phyloP scores from a whole-genome alignment of 2,329 filamentous ascomycete genomes.

The Allantophomopsis cytisporea region DNA sequence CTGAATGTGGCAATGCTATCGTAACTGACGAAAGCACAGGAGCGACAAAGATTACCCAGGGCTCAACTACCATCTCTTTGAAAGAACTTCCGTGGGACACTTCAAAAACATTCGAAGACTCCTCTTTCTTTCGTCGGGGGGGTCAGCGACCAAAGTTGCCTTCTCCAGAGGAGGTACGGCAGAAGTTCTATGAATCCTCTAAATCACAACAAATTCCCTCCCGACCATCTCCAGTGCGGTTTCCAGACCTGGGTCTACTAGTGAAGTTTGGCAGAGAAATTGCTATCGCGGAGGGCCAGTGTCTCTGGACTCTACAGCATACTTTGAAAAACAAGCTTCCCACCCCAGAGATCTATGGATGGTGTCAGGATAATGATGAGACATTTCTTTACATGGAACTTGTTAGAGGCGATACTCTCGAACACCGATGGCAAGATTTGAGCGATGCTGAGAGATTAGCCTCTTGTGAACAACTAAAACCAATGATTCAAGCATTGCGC shows the following conservation, averaged over 20 bases:
- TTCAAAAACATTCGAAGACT: no score
- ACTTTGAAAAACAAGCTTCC: slow-evolving; percentile 13
- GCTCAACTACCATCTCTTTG: no score
- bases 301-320: slow-evolving; percentile 14
- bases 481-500: no score
- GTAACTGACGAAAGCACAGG: no score
- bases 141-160: background rate
- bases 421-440: slow-evolving; percentile 9
- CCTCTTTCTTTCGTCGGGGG: no score
- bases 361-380: slow-evolving; percentile 12
- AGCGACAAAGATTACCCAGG: no score
- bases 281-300: slow-evolving; percentile 16
- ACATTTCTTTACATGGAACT: slow-evolving; percentile 16
- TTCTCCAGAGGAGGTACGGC: background rate
- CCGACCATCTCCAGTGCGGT: slow-evolving; percentile 13
- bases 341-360: slow-evolving; percentile 23
- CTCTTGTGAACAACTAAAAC: no score
- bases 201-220: background rate
- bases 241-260: slow-evolving; percentile 17
- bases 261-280: slow-evolving; percentile 19
- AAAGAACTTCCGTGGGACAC: no score
- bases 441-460: slow-evolving; percentile 2
- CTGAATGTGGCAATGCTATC: no score
- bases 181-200: no score
- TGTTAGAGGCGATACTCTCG: slow-evolving; percentile 11